A percentile compares a stretch with the other conserved stretches of the same genome.
phyloP scores from a whole-genome alignment of 73 alveolate genomes.

The Paramecium caudatum region DNA sequence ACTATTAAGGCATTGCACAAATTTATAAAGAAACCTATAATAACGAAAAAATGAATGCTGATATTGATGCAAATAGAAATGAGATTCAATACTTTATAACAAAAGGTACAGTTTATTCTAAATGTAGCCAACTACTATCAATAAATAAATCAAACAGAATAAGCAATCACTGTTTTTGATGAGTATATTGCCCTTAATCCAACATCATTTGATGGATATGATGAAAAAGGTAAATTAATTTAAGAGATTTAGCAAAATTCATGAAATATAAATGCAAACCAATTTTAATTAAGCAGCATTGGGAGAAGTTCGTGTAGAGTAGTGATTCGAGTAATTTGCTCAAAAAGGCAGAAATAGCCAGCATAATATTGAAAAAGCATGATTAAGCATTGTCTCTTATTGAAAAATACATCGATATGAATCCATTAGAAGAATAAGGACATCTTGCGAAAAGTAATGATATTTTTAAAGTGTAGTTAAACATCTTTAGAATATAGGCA shows the following conservation, averaged over 20 bases:
- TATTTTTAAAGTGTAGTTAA: not conserved
- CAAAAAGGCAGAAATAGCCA: not conserved
- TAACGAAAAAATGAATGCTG: too few relatives aligned
- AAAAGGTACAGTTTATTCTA: not conserved
- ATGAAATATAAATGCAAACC: constrained; percentile 34
- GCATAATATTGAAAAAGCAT: not conserved
- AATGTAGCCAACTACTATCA: not conserved
- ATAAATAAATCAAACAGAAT: not conserved
- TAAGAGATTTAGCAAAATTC: not conserved
- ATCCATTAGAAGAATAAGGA: not conserved
- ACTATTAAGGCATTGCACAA: too few relatives aligned
- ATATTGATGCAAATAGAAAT: not conserved
- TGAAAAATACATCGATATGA: not conserved
- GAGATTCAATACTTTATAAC: not conserved
- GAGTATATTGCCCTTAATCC: not conserved
- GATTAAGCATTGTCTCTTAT: not conserved
- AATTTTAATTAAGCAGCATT: constrained; percentile 6
- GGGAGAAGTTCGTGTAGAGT: constrained; percentile 13
- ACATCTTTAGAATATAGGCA: not conserved
- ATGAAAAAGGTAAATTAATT: not conserved
- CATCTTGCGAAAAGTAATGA: not conserved
- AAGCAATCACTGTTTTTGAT: constrained; percentile 11
- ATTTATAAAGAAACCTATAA: too few relatives aligned
- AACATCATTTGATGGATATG: not conserved
- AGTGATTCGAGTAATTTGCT: not conserved